Evolutionary conservation across 2,329 filamentous ascomycete genomes (phyloP).

Genomic region (Colletotrichum endophyticum): DNA sequence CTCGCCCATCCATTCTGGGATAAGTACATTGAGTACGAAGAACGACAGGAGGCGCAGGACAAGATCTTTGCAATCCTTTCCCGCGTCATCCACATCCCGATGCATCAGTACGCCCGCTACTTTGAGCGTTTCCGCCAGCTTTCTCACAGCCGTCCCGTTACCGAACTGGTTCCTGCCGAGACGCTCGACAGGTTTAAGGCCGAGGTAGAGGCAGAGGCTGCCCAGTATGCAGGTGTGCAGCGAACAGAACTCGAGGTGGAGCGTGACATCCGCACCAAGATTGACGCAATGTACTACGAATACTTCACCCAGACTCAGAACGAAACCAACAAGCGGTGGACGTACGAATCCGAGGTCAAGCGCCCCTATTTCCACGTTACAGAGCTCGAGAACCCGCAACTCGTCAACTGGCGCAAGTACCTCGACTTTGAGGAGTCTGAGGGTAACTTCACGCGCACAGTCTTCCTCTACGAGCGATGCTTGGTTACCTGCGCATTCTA

Average conservation of each 20-base stretch:
- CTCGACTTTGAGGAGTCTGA: conserved; percentile 93
- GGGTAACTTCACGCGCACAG: conserved; percentile 74
- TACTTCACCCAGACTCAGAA: conserved; percentile 81
- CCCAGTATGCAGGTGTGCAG: conserved; percentile 53
- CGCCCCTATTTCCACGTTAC: conserved; percentile 97
- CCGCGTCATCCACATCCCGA: conserved; percentile 86
- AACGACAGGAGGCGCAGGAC: conserved; percentile 82
- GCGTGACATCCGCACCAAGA: conserved; percentile 77
- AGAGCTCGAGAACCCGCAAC: conserved; percentile 83
- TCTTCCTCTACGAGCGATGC: conserved; percentile 92
- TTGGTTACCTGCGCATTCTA: conserved; percentile 93
- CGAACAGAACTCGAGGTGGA: conserved; percentile 82
- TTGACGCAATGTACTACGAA: conserved; percentile 82
- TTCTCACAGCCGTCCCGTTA: conserved; percentile 73
- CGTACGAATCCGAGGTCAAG: conserved; percentile 93
- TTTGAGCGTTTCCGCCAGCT: conserved; percentile 88
- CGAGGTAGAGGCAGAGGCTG: conserved; percentile 73
- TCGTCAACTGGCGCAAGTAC: conserved; percentile 94
- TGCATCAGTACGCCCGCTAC: conserved; percentile 95
- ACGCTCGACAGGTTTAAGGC: conserved; percentile 70
- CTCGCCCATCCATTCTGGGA: conserved; percentile 97
- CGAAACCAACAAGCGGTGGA: conserved; percentile 93
- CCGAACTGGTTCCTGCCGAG: conserved; percentile 74
- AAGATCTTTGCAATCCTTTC: conserved; percentile 84
- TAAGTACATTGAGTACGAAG: conserved; percentile 97